Base-by-base conservation (phyloP, 108 stramenopile species). In the Stephanodiscus triporus region DNA sequence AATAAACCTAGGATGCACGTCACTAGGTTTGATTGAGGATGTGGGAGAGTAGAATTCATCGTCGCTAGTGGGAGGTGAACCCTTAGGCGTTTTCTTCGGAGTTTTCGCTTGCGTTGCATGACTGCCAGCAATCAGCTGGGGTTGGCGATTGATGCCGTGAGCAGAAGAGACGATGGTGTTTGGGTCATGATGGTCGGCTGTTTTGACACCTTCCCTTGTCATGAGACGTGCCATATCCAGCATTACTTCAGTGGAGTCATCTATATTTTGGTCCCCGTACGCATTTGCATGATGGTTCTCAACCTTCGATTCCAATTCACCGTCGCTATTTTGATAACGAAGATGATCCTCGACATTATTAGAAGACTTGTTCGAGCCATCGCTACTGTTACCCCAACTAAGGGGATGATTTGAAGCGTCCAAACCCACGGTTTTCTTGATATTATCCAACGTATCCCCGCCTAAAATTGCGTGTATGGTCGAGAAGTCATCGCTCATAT, bases 401-500 rank as follows among this genome's bases (percentile, higher is more conserved):
- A 61, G 17, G n/a, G 60, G 60, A 61, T 61, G 60, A 37, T 61
- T 36, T 5, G 20, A 8, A 17, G 0, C n/a, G 37, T 61, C 60
- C 60, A 61, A 61, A 17, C 60, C 60, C 17, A 38, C 60, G n/a
- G 4, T n/a, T 37, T 22, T 61, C 60, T 61, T 61, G 36, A 61
- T 61, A n/a, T 40, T 61, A 4, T 61, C 38, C 19, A 61, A 19
- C n/a, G 60, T 61, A 29, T 61, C 60, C 1, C 60, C 60, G 2
- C 60, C n/a, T 61, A 61, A 23, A 37, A 61, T 61, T 38, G 60
- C 60, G 36, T 40, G 60, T 9, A 61, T 61, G 60, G 60, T 61
- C 22, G 60, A 61, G 36, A 37, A 61, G 13, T 61, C 60, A 61
- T 61, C 60, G 60, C 60, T 61, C 60, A 61, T 61, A 5, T 61